Base-by-base conservation (phyloP, 306 rosid species). In the Cucumis cinereus region DNA sequence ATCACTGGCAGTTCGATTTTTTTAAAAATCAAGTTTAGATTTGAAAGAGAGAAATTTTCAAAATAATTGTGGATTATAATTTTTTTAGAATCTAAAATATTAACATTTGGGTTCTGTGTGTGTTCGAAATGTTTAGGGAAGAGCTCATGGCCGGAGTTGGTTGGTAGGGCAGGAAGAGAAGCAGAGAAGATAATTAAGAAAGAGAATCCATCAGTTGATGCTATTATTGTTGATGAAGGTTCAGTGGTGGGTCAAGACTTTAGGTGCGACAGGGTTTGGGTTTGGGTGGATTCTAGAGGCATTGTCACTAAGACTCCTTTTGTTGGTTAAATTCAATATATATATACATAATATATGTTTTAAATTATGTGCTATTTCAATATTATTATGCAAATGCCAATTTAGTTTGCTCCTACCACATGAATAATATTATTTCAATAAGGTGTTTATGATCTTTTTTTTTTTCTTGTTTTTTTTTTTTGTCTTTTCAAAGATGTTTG, bases 111-210 rank as follows among this genome's bases (percentile, higher is more conserved):
- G 35, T 30, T 30, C 4, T 30, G 4, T 2, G 14, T 43, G 49
- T 30, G 35, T 30, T 45, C 12, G 10, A 4, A 45, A 45, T 4
- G 0, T 33, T 17, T 24, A 70, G 58, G 75, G 7, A 70, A 70
- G 75, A 45, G 75, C 8, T 47, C 75, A 9, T 70, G 75, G 75
- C 75, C 75, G 0, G 75, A 70, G 8, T 7, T 70, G 58, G 57
- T 70, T 4, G 57, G 57, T 4, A 49, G 4, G 8, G 15, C 11
- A 1, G 75, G 75, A 10, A 47, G 4, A 4, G 75, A 45, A 16
- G 75, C 75, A 10, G 75, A 70, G 58, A 47, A 2, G 35, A 79
- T 61, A 56, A 50, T 35, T 11, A 74, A 70, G 75, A 70, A 8
- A 3, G 75, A 70, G 36, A 70, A 70, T 47, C 23, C 41, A 3